Conservation (phyloP, 345 rosid genomes). For the Eucalyptus virginea region DNA sequence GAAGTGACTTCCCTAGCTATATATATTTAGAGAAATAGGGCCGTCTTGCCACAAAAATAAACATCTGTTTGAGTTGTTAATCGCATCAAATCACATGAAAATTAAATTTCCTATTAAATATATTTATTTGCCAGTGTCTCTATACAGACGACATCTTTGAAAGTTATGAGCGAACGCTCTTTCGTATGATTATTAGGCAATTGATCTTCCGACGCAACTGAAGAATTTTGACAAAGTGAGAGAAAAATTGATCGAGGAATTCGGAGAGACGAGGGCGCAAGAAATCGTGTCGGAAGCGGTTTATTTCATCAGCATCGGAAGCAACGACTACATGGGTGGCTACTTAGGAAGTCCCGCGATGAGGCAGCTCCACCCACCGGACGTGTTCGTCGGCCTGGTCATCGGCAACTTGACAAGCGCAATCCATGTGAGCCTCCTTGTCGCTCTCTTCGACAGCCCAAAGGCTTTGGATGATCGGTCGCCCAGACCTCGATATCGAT, state of each 20-base stretch:
- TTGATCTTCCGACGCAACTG: slow-evolving; percentile 30
- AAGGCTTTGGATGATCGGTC: background rate
- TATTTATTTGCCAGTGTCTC: background rate
- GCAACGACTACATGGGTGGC: slow-evolving; percentile 44
- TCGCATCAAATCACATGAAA: background rate
- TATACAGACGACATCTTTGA: background rate
- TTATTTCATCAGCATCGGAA: slow-evolving; percentile 40
- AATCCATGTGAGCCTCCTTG: slow-evolving; percentile 20
- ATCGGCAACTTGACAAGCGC: slow-evolving; percentile 36
- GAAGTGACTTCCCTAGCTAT: background rate
- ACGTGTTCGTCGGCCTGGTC: slow-evolving; percentile 29
- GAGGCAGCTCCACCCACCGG: slow-evolving; percentile 17
- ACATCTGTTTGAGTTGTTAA: background rate
- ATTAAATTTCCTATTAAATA: background rate
- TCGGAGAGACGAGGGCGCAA: slow-evolving; percentile 14
- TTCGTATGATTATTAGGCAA: slow-evolving; percentile 1
- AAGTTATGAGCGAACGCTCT: background rate
- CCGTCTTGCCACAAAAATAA: background rate
- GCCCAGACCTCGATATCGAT: background rate
- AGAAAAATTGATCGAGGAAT: slow-evolving; percentile 13
- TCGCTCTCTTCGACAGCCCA: background rate
- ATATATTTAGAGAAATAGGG: background rate
- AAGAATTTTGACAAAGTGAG: slow-evolving; percentile 19
- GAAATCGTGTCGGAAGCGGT: slow-evolving; percentile 31
- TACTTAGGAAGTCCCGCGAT: slow-evolving; percentile 18